Conservation (phyloP, 2,329 filamentous ascomycete species). For the Thermoascus crustaceus region DNA sequence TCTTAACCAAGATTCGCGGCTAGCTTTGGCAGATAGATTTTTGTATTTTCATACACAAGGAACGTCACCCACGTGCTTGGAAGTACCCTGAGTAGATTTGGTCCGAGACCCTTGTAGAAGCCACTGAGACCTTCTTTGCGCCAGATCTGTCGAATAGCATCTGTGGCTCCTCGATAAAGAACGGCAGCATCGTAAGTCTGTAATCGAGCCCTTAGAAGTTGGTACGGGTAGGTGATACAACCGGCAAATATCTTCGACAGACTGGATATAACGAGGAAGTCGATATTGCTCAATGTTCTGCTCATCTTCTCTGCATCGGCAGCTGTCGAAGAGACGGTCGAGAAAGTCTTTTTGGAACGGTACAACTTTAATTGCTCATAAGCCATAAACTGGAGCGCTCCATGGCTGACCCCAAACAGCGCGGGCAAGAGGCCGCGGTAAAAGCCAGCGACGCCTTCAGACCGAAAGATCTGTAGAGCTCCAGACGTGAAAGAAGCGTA, state of each 20-base stretch:
- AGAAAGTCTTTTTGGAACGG: conserved; percentile 37
- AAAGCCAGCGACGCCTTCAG: conserved; percentile 71
- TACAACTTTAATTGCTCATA: conserved; percentile 71
- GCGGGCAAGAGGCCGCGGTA: conserved; percentile 81
- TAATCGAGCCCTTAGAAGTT: conserved; percentile 78
- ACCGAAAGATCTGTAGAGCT: conserved; percentile 54
- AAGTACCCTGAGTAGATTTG: conserved; percentile 82
- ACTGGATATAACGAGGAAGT: conserved; percentile 73
- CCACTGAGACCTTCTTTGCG: conserved; percentile 67
- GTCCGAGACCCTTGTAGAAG: conserved; percentile 86
- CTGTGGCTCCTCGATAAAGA: conserved; percentile 62
- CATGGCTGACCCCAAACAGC: conserved; percentile 79
- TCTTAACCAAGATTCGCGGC: conserved; percentile 3
- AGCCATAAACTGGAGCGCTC: conserved; percentile 89
- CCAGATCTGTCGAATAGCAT: conserved; percentile 69
- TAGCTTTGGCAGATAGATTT: conserved; percentile 56
- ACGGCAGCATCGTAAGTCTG: conserved; percentile 80
- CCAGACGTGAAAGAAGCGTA: conserved; percentile 73
- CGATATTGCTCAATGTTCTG: conserved; percentile 55
- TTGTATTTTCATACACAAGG: conserved; percentile 91
- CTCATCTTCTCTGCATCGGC: conserved; percentile 16
- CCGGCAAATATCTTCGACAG: conserved; percentile 80
- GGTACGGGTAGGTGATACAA: conserved; percentile 88
- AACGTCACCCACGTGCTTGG: conserved; percentile 96
- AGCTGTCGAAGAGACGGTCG: conserved; percentile 17